Evolutionary conservation across 2,329 filamentous ascomycete genomes (phyloP).

Genomic region (Ceratocystis huliohia): DNA sequence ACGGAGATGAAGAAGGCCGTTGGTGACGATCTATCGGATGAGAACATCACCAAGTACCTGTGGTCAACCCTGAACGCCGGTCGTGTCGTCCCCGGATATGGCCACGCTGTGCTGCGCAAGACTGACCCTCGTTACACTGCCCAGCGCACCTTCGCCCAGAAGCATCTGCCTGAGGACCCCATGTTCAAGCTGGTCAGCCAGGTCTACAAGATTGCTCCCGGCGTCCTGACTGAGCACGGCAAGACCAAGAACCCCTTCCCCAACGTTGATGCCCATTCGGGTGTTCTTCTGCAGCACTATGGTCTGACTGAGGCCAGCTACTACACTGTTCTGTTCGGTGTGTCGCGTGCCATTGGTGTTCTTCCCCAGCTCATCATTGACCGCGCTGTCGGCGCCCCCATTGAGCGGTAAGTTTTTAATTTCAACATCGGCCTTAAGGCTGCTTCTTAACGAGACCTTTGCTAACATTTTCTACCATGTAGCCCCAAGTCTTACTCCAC

Average conservation of each 20-base stretch:
- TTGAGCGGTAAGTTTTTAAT: conserved; percentile 53
- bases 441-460: background rate
- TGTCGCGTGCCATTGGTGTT: conserved; percentile 94
- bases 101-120: conserved; percentile 98
- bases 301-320: conserved; percentile 97
- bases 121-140: conserved; percentile 98
- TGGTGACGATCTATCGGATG: conserved; percentile 88
- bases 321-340: conserved; percentile 99
- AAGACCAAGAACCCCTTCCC: conserved; percentile 99
- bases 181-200: conserved; percentile 99
- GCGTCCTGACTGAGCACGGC: conserved; percentile 96
- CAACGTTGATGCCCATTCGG: conserved; percentile 97
- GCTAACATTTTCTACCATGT: conserved; percentile 22
- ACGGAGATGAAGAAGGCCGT: conserved; percentile 95
- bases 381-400: conserved; percentile 89
- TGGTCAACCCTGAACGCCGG: conserved; percentile 94
- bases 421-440: background rate
- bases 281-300: conserved; percentile 99
- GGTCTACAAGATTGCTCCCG: conserved; percentile 99
- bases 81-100: conserved; percentile 95
- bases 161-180: conserved; percentile 89
- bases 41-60: conserved; percentile 96
- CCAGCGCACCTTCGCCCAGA: conserved; percentile 89
- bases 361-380: conserved; percentile 99
- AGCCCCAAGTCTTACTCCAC: conserved; percentile 95